Percentiles rank a stretch among this genome's conserved stretches.
phyloP scores from a whole-genome alignment of 2,329 filamentous ascomycete species.

The Phaeosphaeriaceae sp. region DNA sequence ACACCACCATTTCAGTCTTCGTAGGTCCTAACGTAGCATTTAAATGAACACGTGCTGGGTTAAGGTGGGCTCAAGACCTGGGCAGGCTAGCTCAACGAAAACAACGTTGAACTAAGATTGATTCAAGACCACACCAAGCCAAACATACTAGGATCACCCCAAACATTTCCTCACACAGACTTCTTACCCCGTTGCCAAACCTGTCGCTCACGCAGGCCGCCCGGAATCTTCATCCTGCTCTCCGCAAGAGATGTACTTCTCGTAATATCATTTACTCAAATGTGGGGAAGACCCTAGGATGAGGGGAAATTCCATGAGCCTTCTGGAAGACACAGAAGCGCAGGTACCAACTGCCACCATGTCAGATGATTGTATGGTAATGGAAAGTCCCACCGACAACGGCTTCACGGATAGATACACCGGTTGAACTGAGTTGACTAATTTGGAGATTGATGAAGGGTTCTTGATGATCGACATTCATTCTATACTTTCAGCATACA shows the following conservation, averaged over 20 bases:
- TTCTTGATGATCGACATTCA: constrained; percentile 6
- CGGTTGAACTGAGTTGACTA: constrained; percentile 20
- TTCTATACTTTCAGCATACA: constrained; percentile 14
- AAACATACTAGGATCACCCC: constrained; percentile 10
- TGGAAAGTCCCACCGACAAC: constrained; percentile 8
- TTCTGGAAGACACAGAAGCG: constrained; percentile 20
- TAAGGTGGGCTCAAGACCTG: constrained; percentile 9
- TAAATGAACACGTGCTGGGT: constrained; percentile 12
- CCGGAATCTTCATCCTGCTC: constrained; percentile 18
- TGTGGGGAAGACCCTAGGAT: constrained; percentile 14
- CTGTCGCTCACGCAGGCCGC: constrained; percentile 6
- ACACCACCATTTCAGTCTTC: constrained; percentile 5
- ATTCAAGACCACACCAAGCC: constrained; percentile 16
- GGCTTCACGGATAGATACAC: constrained; percentile 21
- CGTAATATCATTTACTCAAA: constrained; percentile 18
- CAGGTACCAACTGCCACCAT: constrained; percentile 17
- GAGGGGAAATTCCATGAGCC: constrained; percentile 8
- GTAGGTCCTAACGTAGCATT: constrained; percentile 1
- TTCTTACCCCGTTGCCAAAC: not conserved
- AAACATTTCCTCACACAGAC: constrained; percentile 4
- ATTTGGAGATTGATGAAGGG: constrained; percentile 25
- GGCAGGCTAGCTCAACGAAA: constrained; percentile 9
- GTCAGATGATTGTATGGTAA: constrained; percentile 16
- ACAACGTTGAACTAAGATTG: constrained; percentile 8
- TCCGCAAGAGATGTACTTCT: constrained; percentile 12